Percentiles rank a stretch among this genome's conserved stretches.
These are phyloP conservation scores for Bolboschoenoplectus hybrid DNA, from an alignment of 202 grass and related monocot genomes.

Conservation along the genomic window DNA sequence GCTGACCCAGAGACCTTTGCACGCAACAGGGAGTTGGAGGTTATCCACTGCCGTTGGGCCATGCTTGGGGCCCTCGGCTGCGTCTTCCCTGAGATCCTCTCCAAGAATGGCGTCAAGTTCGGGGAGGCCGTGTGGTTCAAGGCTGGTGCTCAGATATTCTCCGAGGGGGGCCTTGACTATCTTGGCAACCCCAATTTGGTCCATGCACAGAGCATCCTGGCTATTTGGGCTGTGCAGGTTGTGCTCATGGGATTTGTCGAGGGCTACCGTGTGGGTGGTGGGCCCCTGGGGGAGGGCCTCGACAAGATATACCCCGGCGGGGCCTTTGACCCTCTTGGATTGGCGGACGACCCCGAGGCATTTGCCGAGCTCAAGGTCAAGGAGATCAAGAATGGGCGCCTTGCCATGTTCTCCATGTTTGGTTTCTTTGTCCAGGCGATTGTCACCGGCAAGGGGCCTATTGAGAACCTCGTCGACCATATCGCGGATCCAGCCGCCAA, in stretches of 20 bases:
- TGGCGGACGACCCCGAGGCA: conserved; percentile 78
- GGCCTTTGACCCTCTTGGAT: conserved; percentile 76
- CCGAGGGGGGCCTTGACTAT: conserved; percentile 89
- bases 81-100: conserved; percentile 78
- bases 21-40: conserved; percentile 80
- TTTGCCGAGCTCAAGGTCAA: conserved; percentile 61
- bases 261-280: conserved; percentile 88
- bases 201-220: conserved; percentile 90
- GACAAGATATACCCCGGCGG: conserved; percentile 88
- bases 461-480: conserved; percentile 79
- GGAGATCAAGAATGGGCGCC: conserved; percentile 60
- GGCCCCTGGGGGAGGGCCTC: conserved; percentile 79
- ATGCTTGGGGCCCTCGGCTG: conserved; percentile 91
- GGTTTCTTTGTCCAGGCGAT: conserved; percentile 89
- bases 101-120: conserved; percentile 87
- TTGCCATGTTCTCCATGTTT: conserved; percentile 79
- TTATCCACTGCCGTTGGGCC: conserved; percentile 89
- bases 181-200: conserved; percentile 87
- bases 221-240: conserved; percentile 81
- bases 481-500: conserved; percentile 53
- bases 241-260: conserved; percentile 97
- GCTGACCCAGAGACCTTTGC: conserved; percentile 95
- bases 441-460: conserved; percentile 73
- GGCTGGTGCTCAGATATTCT: conserved; percentile 89
- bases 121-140: conserved; percentile 97